Evolutionary conservation across 2,329 filamentous ascomycete genomes (phyloP), one percentile per base, ranked within the genome.

Genomic region (Colletotrichum gloeosporioides): DNA sequence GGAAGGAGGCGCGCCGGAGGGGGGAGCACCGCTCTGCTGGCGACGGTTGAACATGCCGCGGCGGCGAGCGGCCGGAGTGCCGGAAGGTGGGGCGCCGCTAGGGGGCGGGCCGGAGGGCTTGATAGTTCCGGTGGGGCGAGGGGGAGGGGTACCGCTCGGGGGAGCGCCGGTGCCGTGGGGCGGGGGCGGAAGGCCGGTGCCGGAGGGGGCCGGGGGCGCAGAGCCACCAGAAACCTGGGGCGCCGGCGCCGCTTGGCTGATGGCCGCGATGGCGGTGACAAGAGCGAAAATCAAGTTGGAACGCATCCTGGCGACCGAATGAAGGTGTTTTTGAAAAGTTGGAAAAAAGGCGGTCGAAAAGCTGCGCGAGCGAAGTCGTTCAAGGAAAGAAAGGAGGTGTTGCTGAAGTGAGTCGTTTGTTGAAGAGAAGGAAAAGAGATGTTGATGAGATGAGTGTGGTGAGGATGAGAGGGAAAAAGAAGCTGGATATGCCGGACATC

Each of bases 211-310:
- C 59, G 65, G 57, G 55, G 49, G 66, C 32, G 67, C 67, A n/a
- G 67, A 53, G 44, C 65, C 65, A 55, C 22, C 65, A 49, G 70
- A 64, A 44, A 66, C 70, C 64, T 62, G 71, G 39, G 71, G 71
- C 65, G 71, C 71, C 71, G 71, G 71, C 59, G 71, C 71, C 71
- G 71, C 71, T 27, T 62, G 59, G 66, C 71, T 69, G 44, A 69
- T 69, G 57, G 71, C 71, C 71, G 65, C 71, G 55, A 74, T 74
- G 57, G 71, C 66, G 57, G 71, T 64, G 25, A 74, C 66, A 32
- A 74, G 71, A 44, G 65, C 66, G 59, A 74, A 74, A 69, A 74
- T 69, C 65, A 62, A 57, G 71, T 74, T 74, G 36, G 65, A 74
- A 74, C 65, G 71, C 65, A 74, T 74, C 57, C 57, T 74, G 71